phyloP scores from a whole-genome alignment of 108 stramenopile genomes.

The Phaeodactylum tricornutum region DNA sequence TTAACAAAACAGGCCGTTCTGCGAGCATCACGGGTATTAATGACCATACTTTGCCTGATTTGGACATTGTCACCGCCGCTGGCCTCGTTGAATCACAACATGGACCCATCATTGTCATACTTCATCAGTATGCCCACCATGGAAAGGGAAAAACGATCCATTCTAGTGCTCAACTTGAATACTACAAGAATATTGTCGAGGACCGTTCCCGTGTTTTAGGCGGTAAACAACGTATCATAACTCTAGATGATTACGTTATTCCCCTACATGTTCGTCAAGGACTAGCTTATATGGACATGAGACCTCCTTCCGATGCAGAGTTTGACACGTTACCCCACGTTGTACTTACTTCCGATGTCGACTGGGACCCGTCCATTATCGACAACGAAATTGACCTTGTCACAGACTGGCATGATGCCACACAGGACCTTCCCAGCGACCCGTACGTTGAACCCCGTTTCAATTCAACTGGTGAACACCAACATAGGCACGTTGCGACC shows the following conservation, averaged over 20 bases:
- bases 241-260: slow-evolving; percentile 6
- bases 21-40: slow-evolving; percentile 20
- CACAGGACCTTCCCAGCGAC: too few relatives aligned
- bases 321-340: slow-evolving; percentile 8
- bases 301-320: slow-evolving; percentile 1
- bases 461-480: too few relatives aligned
- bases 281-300: not conserved
- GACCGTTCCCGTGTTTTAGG: slow-evolving; percentile 9
- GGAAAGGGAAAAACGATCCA: slow-evolving; percentile 13
- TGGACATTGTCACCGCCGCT: slow-evolving; percentile 13
- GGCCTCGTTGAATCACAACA: slow-evolving; percentile 2
- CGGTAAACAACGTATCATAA: slow-evolving; percentile 10
- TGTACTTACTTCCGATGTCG: not conserved
- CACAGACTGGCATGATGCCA: not conserved
- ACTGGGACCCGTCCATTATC: slow-evolving; percentile 17
- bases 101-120: slow-evolving; percentile 15
- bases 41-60: slow-evolving; percentile 10
- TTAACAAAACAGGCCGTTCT: slow-evolving; percentile 1
- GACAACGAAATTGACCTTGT: slow-evolving; percentile 6
- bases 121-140: slow-evolving; percentile 21
- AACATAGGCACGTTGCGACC: too few relatives aligned
- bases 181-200: slow-evolving; percentile 1
- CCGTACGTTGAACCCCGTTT: too few relatives aligned
- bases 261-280: slow-evolving; percentile 2
- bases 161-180: slow-evolving; percentile 13